These are phyloP conservation scores for Trichosanthes cucumerina DNA, from an alignment of 306 rosid species.

Conservation along the genomic window DNA sequence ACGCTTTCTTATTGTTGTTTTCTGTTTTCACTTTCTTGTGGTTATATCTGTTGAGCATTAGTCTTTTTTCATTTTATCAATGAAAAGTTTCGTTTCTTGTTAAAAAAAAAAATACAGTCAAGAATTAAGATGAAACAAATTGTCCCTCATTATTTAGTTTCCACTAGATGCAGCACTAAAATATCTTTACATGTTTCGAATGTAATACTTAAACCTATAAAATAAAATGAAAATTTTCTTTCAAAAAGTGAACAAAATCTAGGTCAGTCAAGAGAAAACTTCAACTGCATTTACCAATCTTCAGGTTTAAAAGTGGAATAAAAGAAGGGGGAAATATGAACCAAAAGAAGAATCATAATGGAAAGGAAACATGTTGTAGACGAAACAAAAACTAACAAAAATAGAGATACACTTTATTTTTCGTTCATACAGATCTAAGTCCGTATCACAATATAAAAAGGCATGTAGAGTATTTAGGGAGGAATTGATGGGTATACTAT, in stretches of 20 bases:
- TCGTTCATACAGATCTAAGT: neutral
- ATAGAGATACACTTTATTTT: too few species aligned
- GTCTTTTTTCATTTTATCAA: too few species aligned
- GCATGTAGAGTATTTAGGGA: neutral
- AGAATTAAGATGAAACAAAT: neutral
- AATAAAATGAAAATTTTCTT: neutral
- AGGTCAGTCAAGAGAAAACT: neutral
- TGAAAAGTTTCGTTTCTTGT: too few species aligned
- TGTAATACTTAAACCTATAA: neutral
- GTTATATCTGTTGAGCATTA: too few species aligned
- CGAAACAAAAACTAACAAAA: neutral
- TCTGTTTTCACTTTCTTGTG: too few species aligned
- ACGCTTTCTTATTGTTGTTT: too few species aligned
- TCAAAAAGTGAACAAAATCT: neutral
- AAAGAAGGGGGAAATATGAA: too few species aligned
- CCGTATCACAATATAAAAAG: neutral
- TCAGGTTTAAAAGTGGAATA: too few species aligned
- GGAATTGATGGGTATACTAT: neutral
- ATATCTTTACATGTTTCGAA: neutral
- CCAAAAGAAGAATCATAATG: too few species aligned
- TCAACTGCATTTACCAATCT: neutral
- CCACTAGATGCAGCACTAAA: neutral
- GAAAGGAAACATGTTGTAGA: neutral
- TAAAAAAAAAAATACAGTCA: neutral
- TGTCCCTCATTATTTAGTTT: neutral